Evolutionary conservation across 768 basidiomycete species (phyloP).

Genomic region (Nidula microcarpa): DNA sequence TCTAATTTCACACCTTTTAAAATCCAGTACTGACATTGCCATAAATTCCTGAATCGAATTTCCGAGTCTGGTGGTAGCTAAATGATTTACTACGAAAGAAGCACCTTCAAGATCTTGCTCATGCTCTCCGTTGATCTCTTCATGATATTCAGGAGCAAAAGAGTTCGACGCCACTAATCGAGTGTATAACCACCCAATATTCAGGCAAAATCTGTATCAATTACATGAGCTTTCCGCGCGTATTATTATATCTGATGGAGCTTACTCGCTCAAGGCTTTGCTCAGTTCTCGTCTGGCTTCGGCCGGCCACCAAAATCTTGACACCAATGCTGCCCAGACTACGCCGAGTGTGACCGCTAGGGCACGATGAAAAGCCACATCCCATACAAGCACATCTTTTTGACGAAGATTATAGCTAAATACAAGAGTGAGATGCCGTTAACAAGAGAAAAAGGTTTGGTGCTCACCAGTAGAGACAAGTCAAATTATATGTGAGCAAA

Average conservation of each 20-base stretch:
- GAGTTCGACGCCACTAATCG: slow-evolving; percentile 88
- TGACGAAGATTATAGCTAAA: slow-evolving; percentile 78
- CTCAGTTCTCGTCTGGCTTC: slow-evolving; percentile 89
- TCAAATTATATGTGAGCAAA: slow-evolving; percentile 86
- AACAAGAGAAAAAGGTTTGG: slow-evolving; percentile 5
- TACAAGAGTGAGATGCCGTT: neutral
- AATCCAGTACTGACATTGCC: slow-evolving; percentile 65
- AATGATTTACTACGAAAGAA: slow-evolving; percentile 25
- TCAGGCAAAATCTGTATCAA: slow-evolving; percentile 79
- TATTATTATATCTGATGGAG: neutral
- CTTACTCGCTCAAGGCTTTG: slow-evolving; percentile 81
- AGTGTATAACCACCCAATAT: slow-evolving; percentile 94
- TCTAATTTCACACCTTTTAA: neutral
- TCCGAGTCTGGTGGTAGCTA: slow-evolving; percentile 41
- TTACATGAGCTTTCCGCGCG: neutral
- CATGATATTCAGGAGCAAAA: slow-evolving; percentile 47
- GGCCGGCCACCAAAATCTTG: slow-evolving; percentile 93
- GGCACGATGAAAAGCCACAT: slow-evolving; percentile 76
- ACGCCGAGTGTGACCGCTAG: slow-evolving; percentile 82
- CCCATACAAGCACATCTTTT: slow-evolving; percentile 51
- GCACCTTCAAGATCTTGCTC: slow-evolving; percentile 19
- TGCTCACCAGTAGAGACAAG: slow-evolving; percentile 64
- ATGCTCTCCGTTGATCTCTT: slow-evolving; percentile 19
- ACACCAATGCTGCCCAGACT: slow-evolving; percentile 85
- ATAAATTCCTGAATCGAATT: slow-evolving; percentile 83